phyloP scores from a whole-genome alignment of 495 filamentous ascomycete species.

The Aspergillus nanangensis region DNA sequence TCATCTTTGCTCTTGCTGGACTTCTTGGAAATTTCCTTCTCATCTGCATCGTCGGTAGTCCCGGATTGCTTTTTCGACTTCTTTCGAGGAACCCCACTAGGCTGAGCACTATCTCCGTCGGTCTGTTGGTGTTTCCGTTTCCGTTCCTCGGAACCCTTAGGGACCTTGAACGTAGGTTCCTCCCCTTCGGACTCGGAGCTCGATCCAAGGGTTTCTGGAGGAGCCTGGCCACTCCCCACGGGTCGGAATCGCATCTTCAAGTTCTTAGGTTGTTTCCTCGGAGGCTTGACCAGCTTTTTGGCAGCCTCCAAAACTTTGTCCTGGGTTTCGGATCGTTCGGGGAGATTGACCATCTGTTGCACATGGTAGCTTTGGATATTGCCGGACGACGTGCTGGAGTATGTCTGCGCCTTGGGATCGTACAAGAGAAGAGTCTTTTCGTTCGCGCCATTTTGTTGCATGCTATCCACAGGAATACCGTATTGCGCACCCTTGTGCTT shows the following conservation, averaged over 20 bases:
- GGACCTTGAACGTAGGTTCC: slow-evolving; percentile 34
- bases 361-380: slow-evolving; percentile 41
- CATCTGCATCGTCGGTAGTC: slow-evolving; percentile 39
- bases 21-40: slow-evolving; percentile 44
- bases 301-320: slow-evolving; percentile 30
- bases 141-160: slow-evolving; percentile 23
- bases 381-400: slow-evolving; percentile 21
- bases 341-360: slow-evolving; percentile 38
- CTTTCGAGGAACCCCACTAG: slow-evolving; percentile 28
- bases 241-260: slow-evolving; percentile 58
- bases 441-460: slow-evolving; percentile 27
- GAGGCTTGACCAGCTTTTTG: slow-evolving; percentile 35
- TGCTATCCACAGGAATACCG: slow-evolving; percentile 40
- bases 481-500: slow-evolving; percentile 36
- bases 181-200: slow-evolving; percentile 44
- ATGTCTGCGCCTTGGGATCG: slow-evolving; percentile 29
- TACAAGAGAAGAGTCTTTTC: slow-evolving; percentile 35
- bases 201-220: slow-evolving; percentile 44
- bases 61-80: slow-evolving; percentile 41
- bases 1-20: slow-evolving; percentile 27
- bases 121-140: slow-evolving; percentile 40
- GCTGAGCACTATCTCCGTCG: slow-evolving; percentile 29
- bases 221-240: slow-evolving; percentile 41
- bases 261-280: slow-evolving; percentile 51
- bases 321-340: slow-evolving; percentile 25